Conservation (phyloP, 768 basidiomycete genomes). For the Saitozyma podzolica region DNA sequence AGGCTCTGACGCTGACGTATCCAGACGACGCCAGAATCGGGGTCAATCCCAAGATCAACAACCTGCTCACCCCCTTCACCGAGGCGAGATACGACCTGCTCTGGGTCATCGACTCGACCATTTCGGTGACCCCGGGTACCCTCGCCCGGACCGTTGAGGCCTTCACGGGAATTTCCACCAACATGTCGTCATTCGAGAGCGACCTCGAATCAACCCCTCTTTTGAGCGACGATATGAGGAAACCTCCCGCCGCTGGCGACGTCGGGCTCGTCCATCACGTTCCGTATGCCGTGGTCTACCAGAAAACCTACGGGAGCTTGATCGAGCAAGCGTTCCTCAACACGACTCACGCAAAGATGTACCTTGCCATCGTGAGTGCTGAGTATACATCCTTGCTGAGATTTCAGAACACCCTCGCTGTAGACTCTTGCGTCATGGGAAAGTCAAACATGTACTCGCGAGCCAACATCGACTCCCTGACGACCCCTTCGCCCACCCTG, state of each 20-base stretch:
- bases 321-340: constrained; percentile 94
- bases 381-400: neutral
- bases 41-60: constrained; percentile 96
- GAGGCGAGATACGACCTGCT: constrained; percentile 82
- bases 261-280: constrained; percentile 93
- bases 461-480: constrained; percentile 69
- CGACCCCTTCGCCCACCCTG: constrained; percentile 38
- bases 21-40: constrained; percentile 80
- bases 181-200: constrained; percentile 12
- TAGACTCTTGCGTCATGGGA: constrained; percentile 94
- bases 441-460: constrained; percentile 93
- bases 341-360: constrained; percentile 98
- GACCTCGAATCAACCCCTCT: constrained; percentile 40
- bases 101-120: constrained; percentile 97
- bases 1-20: constrained; percentile 1
- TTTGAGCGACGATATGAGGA: constrained; percentile 22
- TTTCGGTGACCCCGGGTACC: constrained; percentile 72
- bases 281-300: constrained; percentile 78
- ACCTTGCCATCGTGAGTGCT: constrained; percentile 70
- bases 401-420: constrained; percentile 67
- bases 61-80: constrained; percentile 80
- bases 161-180: constrained; percentile 51
- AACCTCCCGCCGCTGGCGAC: constrained; percentile 36
- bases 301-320: constrained; percentile 68
- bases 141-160: constrained; percentile 81